phyloP scores from a whole-genome alignment of 495 filamentous ascomycete genomes.

The Podospora sp. region DNA sequence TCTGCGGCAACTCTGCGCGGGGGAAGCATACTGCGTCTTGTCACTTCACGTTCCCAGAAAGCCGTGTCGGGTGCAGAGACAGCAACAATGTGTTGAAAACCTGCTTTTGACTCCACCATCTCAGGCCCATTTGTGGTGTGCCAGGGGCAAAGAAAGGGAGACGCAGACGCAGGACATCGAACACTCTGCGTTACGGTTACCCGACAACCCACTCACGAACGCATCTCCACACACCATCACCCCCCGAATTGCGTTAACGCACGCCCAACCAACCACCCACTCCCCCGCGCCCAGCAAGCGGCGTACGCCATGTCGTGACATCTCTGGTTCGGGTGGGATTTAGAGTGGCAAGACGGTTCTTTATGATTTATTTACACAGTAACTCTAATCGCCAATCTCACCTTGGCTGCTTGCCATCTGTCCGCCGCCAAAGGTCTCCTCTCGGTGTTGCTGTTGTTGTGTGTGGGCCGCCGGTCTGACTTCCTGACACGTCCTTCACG shows the following conservation, averaged over 20 bases:
- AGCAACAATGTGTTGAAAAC: background rate
- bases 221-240: background rate
- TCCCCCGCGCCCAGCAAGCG: slow-evolving; percentile 5
- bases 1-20: background rate
- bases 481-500: background rate
- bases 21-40: background rate
- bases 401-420: background rate
- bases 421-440: background rate
- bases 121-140: background rate
- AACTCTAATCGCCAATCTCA: slow-evolving; percentile 16
- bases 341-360: slow-evolving; percentile 10
- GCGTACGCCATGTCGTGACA: slow-evolving; percentile 10
- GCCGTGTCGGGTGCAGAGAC: background rate
- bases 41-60: background rate
- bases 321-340: background rate
- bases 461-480: background rate
- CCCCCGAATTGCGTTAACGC: slow-evolving; percentile 5
- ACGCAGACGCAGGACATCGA: background rate
- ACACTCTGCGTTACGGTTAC: slow-evolving; percentile 10
- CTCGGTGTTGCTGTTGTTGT: background rate
- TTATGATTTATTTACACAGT: background rate
- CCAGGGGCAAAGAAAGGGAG: slow-evolving; percentile 1
- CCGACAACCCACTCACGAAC: background rate
- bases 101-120: background rate
- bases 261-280: background rate